Percentiles rank a stretch among this genome's conserved stretches.
These are phyloP conservation scores for Russula virescens DNA, from an alignment of 768 basidiomycete genomes.

Conservation along the genomic window DNA sequence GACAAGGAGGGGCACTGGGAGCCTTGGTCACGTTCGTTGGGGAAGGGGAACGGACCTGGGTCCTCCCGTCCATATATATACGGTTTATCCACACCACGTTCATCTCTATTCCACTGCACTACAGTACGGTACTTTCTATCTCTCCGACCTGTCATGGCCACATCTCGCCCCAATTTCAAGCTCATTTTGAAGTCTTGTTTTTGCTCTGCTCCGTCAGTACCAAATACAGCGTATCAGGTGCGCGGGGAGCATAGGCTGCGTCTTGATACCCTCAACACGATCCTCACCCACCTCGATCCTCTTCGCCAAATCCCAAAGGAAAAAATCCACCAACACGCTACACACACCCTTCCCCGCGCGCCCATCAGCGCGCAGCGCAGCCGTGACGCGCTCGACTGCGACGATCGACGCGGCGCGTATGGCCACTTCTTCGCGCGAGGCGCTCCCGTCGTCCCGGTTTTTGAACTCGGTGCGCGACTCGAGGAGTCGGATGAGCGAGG, in stretches of 20 bases:
- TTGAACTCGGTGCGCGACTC: conserved; percentile 40
- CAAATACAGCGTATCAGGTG: conserved; percentile 82
- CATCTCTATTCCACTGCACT: too few relatives aligned
- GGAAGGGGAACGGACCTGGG: too few relatives aligned
- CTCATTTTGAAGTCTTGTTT: too few relatives aligned
- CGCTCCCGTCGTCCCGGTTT: conserved; percentile 31
- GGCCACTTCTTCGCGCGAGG: conserved; percentile 62
- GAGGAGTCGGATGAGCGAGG: conserved; percentile 49
- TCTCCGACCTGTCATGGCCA: too few relatives aligned
- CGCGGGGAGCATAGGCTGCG: conserved; percentile 52
- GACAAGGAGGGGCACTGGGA: too few relatives aligned
- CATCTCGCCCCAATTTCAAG: too few relatives aligned
- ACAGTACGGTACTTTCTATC: too few relatives aligned
- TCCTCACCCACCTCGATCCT: conserved; percentile 59
- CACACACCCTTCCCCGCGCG: conserved; percentile 36
- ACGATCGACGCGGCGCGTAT: conserved; percentile 76
- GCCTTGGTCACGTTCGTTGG: too few relatives aligned
- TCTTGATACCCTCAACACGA: conserved; percentile 50
- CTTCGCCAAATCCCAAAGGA: conserved; percentile 85
- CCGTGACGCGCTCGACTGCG: conserved; percentile 68
- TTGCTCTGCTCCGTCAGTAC: conserved; percentile 49
- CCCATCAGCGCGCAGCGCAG: conserved; percentile 33
- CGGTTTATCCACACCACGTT: too few relatives aligned
- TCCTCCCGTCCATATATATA: too few relatives aligned
- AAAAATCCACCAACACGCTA: conserved; percentile 87